Evolutionary conservation across 2,329 filamentous ascomycete species (phyloP), one percentile per base, ranked within the genome.

Genomic region (Chrysoporthe austroafricana): DNA sequence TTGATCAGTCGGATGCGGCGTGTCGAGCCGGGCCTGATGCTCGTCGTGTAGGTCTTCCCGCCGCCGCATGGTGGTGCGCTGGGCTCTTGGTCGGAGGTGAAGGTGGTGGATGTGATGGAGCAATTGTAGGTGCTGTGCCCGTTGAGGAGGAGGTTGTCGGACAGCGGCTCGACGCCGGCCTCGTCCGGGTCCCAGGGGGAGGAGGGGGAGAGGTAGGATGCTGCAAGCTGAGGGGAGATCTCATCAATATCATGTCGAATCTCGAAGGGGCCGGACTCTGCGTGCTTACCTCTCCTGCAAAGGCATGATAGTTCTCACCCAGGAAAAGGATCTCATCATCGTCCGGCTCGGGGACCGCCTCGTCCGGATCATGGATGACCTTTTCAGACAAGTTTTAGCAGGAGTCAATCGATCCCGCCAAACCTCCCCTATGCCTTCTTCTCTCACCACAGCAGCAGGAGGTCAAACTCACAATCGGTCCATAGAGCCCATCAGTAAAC

Each of bases 401-500:
- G 5, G 8, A 4, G 13, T 9, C 36, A 39, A 9, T 5, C 36
- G 36, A 39, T 39, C 21, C 21, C 21, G 21, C 21, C 21, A 21
- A 1, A 21, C 21, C 21, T 21, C 21, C 21, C 21, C 21, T 39
- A 9, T 9, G n/a, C 50, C 9, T 42, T 32, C 9, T 42, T 32
- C 16, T 32, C 13, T 36, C 54, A 57, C 7, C 9, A 56, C 13
- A 36, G 18, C 4, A 57, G 54, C 9, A 9, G 18, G 16, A 57
- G 18, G 3, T 18, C 13, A 11, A 13, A 69, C 75, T 80, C 43
- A 91, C 82, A 60, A 91, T 79, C 2, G 88, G 84, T 1, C 86
- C 87, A 32, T 88, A 88, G 36, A 89, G 81, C 2, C 89, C 89
- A 72, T 91, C 89, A 0, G 86, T 86, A 70, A 90, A 90, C 72